phyloP scores from a whole-genome alignment of 306 rosid species.

The Lathyrus sativus region DNA sequence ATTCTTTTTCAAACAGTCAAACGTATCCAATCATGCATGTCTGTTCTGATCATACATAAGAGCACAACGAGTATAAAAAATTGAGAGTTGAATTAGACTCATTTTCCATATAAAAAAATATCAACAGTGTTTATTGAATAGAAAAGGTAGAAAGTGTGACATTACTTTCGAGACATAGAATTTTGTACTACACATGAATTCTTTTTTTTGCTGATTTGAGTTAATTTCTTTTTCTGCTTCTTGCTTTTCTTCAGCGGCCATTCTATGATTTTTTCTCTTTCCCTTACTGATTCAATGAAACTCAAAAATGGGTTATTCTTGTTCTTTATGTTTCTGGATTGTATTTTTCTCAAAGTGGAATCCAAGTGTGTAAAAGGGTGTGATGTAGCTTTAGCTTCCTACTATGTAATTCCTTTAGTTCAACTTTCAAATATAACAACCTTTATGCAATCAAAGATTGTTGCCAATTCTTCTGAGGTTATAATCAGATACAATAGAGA shows the following conservation, averaged over 20 bases:
- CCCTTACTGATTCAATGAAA: slow-evolving; percentile 45
- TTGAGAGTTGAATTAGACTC: not conserved
- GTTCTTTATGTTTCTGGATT: slow-evolving; percentile 36
- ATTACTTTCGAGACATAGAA: slow-evolving; percentile 15
- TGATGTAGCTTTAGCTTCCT: slow-evolving; percentile 69
- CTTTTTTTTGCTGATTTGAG: slow-evolving; percentile 19
- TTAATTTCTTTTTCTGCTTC: slow-evolving; percentile 8
- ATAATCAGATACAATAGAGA: slow-evolving; percentile 46
- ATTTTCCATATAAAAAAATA: slow-evolving; percentile 2
- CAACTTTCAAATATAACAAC: not conserved
- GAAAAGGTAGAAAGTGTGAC: slow-evolving; percentile 20
- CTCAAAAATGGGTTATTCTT: slow-evolving; percentile 27
- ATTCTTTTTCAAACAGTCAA: slow-evolving; percentile 9
- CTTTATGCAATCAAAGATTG: slow-evolving; percentile 35
- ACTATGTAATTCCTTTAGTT: not conserved
- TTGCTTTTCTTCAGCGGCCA: slow-evolving; percentile 1
- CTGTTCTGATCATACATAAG: slow-evolving; percentile 13
- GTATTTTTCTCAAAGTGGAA: slow-evolving; percentile 40
- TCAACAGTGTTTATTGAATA: not conserved
- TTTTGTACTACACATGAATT: not conserved
- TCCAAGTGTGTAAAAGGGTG: slow-evolving; percentile 59
- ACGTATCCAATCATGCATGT: slow-evolving; percentile 19
- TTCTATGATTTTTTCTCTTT: not conserved
- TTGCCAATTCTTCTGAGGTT: not conserved
- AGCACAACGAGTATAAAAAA: slow-evolving; percentile 3